Evolutionary conservation across 352 stramenopile genomes (phyloP).

Genomic region (Blastocystis sp.): DNA sequence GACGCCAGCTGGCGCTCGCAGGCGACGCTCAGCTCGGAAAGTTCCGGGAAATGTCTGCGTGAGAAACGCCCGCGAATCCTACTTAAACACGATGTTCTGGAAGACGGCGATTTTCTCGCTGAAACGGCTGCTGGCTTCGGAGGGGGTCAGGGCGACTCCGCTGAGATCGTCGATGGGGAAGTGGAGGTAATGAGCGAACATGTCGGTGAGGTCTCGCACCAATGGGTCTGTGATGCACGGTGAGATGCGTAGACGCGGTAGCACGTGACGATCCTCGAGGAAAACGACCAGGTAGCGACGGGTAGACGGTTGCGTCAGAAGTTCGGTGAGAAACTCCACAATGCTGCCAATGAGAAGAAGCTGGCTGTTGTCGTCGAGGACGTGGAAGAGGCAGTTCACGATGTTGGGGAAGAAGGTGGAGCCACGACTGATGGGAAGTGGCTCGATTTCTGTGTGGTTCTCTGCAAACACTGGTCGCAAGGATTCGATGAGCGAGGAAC

Average conservation of each 20-base stretch:
- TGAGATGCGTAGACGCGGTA: conserved; percentile 46
- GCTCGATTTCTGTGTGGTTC: neutral
- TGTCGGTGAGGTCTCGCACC: conserved; percentile 65
- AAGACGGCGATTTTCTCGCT: conserved; percentile 67
- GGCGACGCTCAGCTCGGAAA: conserved; percentile 61
- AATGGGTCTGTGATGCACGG: conserved; percentile 57
- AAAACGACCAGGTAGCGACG: conserved; percentile 71
- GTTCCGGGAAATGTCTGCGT: conserved; percentile 58
- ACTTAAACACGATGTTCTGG: conserved; percentile 66
- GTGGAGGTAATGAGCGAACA: conserved; percentile 67
- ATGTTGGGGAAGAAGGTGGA: neutral
- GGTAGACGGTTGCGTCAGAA: conserved; percentile 76
- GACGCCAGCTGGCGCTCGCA: conserved; percentile 11
- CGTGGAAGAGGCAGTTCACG: neutral
- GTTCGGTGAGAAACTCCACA: conserved; percentile 71
- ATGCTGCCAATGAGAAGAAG: conserved; percentile 14
- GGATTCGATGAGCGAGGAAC: neutral
- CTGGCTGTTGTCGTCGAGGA: neutral
- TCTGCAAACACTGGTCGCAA: no score
- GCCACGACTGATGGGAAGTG: neutral
- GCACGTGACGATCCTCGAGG: conserved; percentile 67
- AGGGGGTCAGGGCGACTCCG: conserved; percentile 64
- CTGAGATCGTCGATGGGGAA: conserved; percentile 76
- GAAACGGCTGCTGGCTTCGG: conserved; percentile 64
- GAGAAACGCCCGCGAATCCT: neutral